Base-by-base conservation (phyloP, 495 filamentous ascomycete species). In the Rostrohypoxylon terebratum region DNA sequence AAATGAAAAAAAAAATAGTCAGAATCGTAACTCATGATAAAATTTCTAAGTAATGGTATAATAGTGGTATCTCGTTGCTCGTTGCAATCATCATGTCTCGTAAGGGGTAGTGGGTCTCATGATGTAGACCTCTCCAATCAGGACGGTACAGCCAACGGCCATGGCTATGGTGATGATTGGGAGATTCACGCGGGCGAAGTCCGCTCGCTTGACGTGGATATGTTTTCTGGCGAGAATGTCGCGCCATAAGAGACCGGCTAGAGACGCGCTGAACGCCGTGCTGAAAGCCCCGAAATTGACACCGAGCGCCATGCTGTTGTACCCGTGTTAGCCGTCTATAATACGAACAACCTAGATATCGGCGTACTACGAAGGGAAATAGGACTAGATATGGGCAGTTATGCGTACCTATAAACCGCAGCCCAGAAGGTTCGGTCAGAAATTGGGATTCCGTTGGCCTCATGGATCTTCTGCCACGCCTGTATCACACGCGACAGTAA, bases 281-380 rank as follows among this genome's bases (percentile, higher is more conserved):
- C 88, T 90, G 74, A 91, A 92, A 13, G 89, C 90, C 47, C 90
- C 90, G 65, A 85, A 91, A 77, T 92, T 91, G 71, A 91, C 87
- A 18, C 89, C 88, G 5, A 92, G 74, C 0, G 89, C 89, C 88
- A 91, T 90, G 77, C 82, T 85, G 76, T 66, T 33, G 13, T 13
- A 10, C 10, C 16, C 21, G 28, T 38, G 55, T 69, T 59, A 66
- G 61, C 18, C 16, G 10, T 1, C 10, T 14, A 16, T 44, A 11
- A 38, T 18, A 63, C 8, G 54, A n/a, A 40, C 18, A 36, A 11
- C 13, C 9, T 7, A 57, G 14, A 16, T 20, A 21, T 36, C 16
- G 14, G 36, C n/a, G 16, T 36, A 6, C 11, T 16, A 36, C 11
- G 7, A 23, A n/a, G 2, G 36, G 20, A 3, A 3, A 28, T 28